Evolutionary conservation across 2,329 filamentous ascomycete species (phyloP).

Genomic region (Fusarium robinianum): DNA sequence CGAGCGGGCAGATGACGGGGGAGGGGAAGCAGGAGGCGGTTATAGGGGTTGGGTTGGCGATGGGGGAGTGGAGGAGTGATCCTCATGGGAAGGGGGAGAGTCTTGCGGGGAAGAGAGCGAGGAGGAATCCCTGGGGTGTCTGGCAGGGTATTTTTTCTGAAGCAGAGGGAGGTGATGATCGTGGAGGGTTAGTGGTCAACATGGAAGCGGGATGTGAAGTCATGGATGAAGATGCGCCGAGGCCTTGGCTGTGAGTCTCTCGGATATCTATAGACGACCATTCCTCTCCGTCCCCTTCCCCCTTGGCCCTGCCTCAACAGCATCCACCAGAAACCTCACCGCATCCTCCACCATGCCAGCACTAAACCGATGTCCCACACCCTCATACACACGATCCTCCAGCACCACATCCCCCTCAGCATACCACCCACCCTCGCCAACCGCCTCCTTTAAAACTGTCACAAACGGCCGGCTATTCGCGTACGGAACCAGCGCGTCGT

Average conservation of each 20-base stretch:
- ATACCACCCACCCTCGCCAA: constrained; percentile 51
- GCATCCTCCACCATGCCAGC: constrained; percentile 69
- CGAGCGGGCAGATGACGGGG: constrained; percentile 24
- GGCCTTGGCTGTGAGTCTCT: constrained; percentile 49
- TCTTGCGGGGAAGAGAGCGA: constrained; percentile 53
- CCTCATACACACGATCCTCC: constrained; percentile 69
- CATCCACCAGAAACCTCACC: constrained; percentile 63
- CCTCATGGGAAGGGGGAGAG: constrained; percentile 54
- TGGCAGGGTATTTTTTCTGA: constrained; percentile 52
- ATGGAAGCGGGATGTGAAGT: constrained; percentile 44
- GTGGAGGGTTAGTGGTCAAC: constrained; percentile 46
- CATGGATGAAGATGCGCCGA: constrained; percentile 44
- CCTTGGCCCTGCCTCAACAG: constrained; percentile 43
- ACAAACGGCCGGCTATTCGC: constrained; percentile 62
- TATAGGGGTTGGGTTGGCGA: constrained; percentile 48
- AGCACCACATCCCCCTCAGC: constrained; percentile 61
- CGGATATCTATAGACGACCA: constrained; percentile 18
- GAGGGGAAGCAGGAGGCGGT: constrained; percentile 46
- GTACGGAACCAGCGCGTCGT: constrained; percentile 76
- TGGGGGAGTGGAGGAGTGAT: constrained; percentile 56
- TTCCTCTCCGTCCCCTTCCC: constrained; percentile 36
- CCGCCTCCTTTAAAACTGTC: constrained; percentile 61
- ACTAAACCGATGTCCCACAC: constrained; percentile 71
- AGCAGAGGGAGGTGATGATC: constrained; percentile 38
- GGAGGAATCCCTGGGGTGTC: constrained; percentile 55